phyloP scores from a whole-genome alignment of 1,139 yeast genomes.

The Yamadazyma conglobata region DNA sequence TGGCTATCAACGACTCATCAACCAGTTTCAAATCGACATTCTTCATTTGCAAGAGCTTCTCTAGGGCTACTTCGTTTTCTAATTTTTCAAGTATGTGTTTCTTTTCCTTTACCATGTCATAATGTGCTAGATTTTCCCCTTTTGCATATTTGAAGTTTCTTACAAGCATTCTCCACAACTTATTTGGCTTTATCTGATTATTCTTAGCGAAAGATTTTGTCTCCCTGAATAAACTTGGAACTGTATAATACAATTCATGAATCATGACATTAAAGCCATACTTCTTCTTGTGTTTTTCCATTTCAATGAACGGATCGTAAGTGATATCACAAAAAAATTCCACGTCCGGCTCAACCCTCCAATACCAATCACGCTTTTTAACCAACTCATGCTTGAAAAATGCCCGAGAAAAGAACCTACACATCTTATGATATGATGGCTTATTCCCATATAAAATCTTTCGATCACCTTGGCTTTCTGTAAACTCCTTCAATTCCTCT shows the following conservation, averaged over 20 bases:
- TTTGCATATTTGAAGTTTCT: constrained; percentile 24
- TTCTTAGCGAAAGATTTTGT: constrained; percentile 59
- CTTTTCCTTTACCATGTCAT: constrained; percentile 17
- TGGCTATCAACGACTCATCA: constrained; percentile 21
- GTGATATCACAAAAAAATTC: constrained; percentile 86
- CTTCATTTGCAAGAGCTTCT: constrained; percentile 20
- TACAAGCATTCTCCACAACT: constrained; percentile 57
- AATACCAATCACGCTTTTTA: constrained; percentile 74
- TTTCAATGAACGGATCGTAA: constrained; percentile 83
- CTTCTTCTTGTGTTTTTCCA: constrained; percentile 65
- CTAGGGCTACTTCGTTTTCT: constrained; percentile 26
- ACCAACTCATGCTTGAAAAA: constrained; percentile 76
- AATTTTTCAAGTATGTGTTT: constrained; percentile 24
- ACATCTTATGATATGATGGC: constrained; percentile 71
- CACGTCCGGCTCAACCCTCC: constrained; percentile 93
- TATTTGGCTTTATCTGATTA: constrained; percentile 37
- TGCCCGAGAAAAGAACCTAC: constrained; percentile 70
- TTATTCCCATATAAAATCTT: constrained; percentile 77
- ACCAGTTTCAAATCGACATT: constrained; percentile 24
- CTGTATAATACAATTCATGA: constrained; percentile 71
- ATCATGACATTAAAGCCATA: constrained; percentile 83
- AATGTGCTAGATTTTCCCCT: constrained; percentile 22
- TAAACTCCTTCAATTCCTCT: constrained; percentile 47
- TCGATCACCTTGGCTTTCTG: constrained; percentile 73
- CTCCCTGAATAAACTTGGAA: constrained; percentile 73